Evolutionary conservation across 1,139 yeast genomes (phyloP), one percentile per base, ranked within the genome.

Genomic region (Saccharomyces hybrid): DNA sequence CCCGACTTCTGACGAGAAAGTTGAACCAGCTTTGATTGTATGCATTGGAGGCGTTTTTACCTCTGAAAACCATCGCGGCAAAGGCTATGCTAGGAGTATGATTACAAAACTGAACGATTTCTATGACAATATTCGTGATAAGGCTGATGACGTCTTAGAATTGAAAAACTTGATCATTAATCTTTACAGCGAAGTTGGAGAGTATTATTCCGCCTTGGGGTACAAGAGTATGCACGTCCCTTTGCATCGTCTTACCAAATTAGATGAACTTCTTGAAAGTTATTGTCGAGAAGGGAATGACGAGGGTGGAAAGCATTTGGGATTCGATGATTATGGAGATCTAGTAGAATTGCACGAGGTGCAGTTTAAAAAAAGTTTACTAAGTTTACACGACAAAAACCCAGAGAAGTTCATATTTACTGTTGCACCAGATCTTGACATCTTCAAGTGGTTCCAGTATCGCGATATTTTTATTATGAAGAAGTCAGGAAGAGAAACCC

Each of bases 151-250:
- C 32, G 65, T 66, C 23, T 52, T 60, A 5, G 58, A 68, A 47
- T 52, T 67, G 46, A 58, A 57, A 46, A 74, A 77, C 54, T 78
- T 80, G 16, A 75, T 78, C 53, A 70, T 77, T 13, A 79, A 77
- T 55, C 73, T 86, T 56, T 86, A 86, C 74, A 84, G 90, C 38
- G 95, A 86, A 64, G 78, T 87, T 44, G 91, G 89, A 5, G 83
- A 82, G 55, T 86, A 80, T 67, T 86, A 86, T 66, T 68, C 74
- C 38, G 73, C 75, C 54, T 75, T 78, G 61, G 95, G 88, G 1
- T 86, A 82, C 68, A 70, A 73, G 46, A 77, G 84, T 1, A 68
- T 72, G 54, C 79, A 74, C 46, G 80, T 81, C 7, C 82, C 75
- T 64, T 61, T 71, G 63, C 71, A 73, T 54, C 58, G 62, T 47